phyloP scores from a whole-genome alignment of 2,329 filamentous ascomycete species.

The Ophiocordyceps unilateralis region DNA sequence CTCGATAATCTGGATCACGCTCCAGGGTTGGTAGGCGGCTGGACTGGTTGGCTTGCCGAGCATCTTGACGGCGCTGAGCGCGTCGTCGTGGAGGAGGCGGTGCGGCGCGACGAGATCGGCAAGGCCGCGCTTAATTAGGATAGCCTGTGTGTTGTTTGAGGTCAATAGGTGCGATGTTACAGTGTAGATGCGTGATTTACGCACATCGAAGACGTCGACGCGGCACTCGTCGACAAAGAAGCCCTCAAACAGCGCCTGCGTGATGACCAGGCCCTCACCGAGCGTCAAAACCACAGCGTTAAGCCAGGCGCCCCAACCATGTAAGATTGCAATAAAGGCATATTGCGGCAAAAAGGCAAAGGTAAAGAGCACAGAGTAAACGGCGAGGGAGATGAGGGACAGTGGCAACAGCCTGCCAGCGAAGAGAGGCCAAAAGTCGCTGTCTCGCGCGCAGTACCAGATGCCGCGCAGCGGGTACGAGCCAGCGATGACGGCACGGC shows the following conservation, averaged over 20 bases:
- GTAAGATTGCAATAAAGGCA: constrained; percentile 77
- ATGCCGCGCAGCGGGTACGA: constrained; percentile 54
- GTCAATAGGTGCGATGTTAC: no score
- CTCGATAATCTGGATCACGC: constrained; percentile 75
- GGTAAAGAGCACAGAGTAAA: constrained; percentile 73
- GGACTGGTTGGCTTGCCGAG: constrained; percentile 65
- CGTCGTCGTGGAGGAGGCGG: constrained; percentile 47
- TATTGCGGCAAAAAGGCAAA: constrained; percentile 83
- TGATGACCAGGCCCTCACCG: constrained; percentile 61
- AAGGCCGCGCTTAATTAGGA: constrained; percentile 58
- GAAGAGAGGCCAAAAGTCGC: constrained; percentile 70
- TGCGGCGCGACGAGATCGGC: constrained; percentile 50
- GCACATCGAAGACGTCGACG: constrained; percentile 71
- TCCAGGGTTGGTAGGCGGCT: constrained; percentile 77
- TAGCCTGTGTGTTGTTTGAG: constrained; percentile 26
- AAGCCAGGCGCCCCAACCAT: constrained; percentile 74
- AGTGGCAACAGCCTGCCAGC: constrained; percentile 62
- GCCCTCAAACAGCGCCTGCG: constrained; percentile 54
- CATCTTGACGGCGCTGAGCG: constrained; percentile 56
- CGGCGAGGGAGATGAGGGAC: constrained; percentile 62
- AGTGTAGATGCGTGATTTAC: constrained; percentile 7
- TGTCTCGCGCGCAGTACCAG: constrained; percentile 62
- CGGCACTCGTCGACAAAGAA: constrained; percentile 67
- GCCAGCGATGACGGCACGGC: constrained; percentile 26
- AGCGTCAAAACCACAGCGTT: constrained; percentile 77